These are phyloP conservation scores for Colletotrichum chlorophyti DNA, from an alignment of 2,329 filamentous ascomycete species.

Conservation along the genomic window DNA sequence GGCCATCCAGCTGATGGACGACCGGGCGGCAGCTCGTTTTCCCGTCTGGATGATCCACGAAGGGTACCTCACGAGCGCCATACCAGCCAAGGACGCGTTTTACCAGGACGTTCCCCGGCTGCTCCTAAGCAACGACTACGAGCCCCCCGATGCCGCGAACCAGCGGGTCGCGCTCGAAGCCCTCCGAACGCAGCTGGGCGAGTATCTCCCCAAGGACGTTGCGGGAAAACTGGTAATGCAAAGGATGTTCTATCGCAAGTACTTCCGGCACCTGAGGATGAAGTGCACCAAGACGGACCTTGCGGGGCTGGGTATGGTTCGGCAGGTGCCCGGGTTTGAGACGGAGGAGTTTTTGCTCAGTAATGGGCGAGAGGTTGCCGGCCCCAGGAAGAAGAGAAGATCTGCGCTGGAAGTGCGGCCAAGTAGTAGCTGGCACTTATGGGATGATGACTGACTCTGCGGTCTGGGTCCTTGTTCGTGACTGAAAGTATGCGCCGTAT, in stretches of 20 bases:
- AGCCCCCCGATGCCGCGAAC: conserved; percentile 19
- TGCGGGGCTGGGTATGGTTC: conserved; percentile 24
- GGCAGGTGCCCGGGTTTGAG: conserved; percentile 15
- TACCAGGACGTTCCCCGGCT: conserved; percentile 21
- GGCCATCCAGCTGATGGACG: conserved; percentile 28
- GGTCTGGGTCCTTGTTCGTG: no score
- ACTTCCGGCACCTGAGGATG: conserved; percentile 27
- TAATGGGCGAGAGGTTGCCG: conserved; percentile 20
- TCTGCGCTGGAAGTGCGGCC: conserved; percentile 17
- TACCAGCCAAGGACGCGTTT: conserved; percentile 20
- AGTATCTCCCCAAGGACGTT: conserved; percentile 12
- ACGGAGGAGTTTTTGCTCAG: conserved; percentile 27
- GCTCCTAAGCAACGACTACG: conserved; percentile 23
- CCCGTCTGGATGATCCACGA: conserved; percentile 30
- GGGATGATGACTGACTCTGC: conserved; percentile 19
- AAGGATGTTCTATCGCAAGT: conserved; percentile 28
- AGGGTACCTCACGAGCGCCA: conserved; percentile 24
- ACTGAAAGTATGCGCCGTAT: background rate
- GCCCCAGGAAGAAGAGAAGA: conserved; percentile 12
- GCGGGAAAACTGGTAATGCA: conserved; percentile 24
- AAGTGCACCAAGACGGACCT: conserved; percentile 28
- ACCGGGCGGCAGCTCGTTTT: conserved; percentile 21
- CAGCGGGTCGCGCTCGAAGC: conserved; percentile 19
- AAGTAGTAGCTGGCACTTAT: conserved; percentile 23
- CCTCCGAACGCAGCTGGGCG: conserved; percentile 11